Evolutionary conservation across 2,329 filamentous ascomycete genomes (phyloP), one percentile per base, ranked within the genome.

Genomic region (Lachnellula hyalina): DNA sequence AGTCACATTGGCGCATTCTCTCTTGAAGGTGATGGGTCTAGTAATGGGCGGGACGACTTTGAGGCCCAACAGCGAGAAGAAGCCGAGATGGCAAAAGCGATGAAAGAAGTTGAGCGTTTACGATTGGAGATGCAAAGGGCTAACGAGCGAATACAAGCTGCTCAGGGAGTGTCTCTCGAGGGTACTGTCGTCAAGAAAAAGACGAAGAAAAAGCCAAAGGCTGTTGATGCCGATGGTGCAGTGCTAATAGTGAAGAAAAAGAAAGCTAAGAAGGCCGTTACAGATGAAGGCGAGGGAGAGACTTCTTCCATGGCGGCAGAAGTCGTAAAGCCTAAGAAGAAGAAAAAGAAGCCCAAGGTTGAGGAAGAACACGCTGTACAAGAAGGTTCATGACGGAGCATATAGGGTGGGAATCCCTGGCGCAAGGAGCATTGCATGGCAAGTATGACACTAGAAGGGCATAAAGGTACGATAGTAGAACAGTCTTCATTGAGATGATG

Each of bases 111-210:
- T 3, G 93, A 97, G 74, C 79, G 85, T 50, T 74, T 95, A 56
- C 79, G 94, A 51, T 75, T 96, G 54, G 90, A 96, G 72, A 96
- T 97, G 91, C 89, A 92, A 72, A 76, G 88, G 54, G 86, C 85
- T 38, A 89, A 86, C 64, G 89, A 92, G 72, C 76, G 87, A 53
- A 85, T 92, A 38, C 81, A 88, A 62, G 81, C 86, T 19, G 84
- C 85, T 21, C 81, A 85, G 64, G 85, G 85, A n/a, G 82, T 86
- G 28, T 35, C 45, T n/a, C 38, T 36, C 3, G 86, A 87, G 65
- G 85, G 84, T 1, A 82, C 79, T 0, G 78, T 87, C 2, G 81
- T 90, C 4, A 74, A 74, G 57, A 80, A 78, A 69, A 85, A 82
- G 67, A 87, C 85, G 72, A 86, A 82, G 72, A 86, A 83, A 74